Base-by-base conservation (phyloP, 2,329 filamentous ascomycete species). In the Pestalotiopsis sp. region DNA sequence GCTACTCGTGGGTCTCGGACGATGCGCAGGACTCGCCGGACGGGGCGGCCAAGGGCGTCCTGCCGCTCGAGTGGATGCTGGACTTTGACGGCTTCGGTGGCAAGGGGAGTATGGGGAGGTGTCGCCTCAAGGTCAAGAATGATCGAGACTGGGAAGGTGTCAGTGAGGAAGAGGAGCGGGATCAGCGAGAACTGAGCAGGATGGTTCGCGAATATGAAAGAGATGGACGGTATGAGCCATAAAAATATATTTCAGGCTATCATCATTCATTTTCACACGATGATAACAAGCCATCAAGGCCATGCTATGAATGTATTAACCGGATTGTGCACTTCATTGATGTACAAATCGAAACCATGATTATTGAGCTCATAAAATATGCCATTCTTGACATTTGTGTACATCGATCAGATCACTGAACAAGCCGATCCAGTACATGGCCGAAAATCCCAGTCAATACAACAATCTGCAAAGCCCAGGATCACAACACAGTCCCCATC, bases 1-100 rank as follows among this genome's bases (percentile, higher is more conserved):
- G 81, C 1, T 85, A 82, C 66, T 76, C 73, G 4, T 85, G 83
- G 83, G 74, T 84, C 1, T 78, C 78, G 4, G 77, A 78, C 20
- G 79, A 82, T 27, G 79, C 79, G 9, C 73, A 76, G 23, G 73
- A 76, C 39, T 73, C 76, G 17, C 74, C 66, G 3, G 69, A 78
- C 36, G 78, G 76, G 7, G 76, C 76, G 14, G 72, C 70, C 11
- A 79, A 80, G 61, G 76, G 77, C 1, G 73, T 75, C 64, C 71
- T 84, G 27, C 77, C 77, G 41, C 71, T 84, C 49, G 78, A 81
- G 4, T 85, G 83, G 83, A 77, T 70, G 45, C 69, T 85, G 61
- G 78, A 81, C 66, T 84, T 84, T 66, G 75, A 79, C 9, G 79
- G 78, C 0, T 78, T 76, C 61, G 81, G 81, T 0, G 79, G 78